Percentiles rank a stretch among this genome's conserved stretches.
Conservation (phyloP, 176 grass and related monocot species). For the Oryza brachyantha region DNA sequence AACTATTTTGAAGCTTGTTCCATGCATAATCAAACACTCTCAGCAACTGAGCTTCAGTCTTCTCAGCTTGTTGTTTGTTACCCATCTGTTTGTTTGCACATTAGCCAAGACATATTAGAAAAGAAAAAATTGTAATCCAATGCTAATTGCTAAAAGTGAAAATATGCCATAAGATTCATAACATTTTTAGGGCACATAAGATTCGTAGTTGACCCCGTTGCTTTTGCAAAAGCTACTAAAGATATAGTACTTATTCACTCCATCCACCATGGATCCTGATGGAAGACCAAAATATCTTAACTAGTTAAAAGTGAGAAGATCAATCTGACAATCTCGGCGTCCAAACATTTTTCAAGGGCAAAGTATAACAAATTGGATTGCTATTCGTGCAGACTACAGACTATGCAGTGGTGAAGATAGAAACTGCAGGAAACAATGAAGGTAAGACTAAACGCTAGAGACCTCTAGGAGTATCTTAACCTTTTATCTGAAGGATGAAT, state of each 20-base stretch:
- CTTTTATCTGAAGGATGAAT: no score
- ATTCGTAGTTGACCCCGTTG: neutral
- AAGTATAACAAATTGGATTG: neutral
- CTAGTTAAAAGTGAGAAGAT: neutral
- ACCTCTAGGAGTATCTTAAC: no score
- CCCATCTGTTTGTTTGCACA: conserved; percentile 51
- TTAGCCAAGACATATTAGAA: conserved; percentile 2
- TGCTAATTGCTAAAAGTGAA: neutral
- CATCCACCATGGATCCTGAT: neutral
- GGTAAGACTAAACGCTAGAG: no score
- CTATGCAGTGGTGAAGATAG: neutral
- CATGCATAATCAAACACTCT: conserved; percentile 94
- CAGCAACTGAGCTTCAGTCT: conserved; percentile 65
- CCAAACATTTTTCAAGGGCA: conserved; percentile 15
- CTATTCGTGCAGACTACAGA: neutral
- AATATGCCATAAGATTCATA: neutral
- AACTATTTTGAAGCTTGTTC: conserved; percentile 80
- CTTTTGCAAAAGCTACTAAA: neutral
- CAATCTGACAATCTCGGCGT: neutral
- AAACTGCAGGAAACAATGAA: neutral
- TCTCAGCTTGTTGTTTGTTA: conserved; percentile 72
- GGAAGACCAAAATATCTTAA: neutral
- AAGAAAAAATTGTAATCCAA: neutral
- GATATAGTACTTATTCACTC: neutral
- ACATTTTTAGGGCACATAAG: neutral